A percentile compares a stretch with the other conserved stretches of the same genome.
Evolutionary conservation across 192 early-diverging fungal genomes (phyloP).

Genomic region (Globomyces pollinis-pini): DNA sequence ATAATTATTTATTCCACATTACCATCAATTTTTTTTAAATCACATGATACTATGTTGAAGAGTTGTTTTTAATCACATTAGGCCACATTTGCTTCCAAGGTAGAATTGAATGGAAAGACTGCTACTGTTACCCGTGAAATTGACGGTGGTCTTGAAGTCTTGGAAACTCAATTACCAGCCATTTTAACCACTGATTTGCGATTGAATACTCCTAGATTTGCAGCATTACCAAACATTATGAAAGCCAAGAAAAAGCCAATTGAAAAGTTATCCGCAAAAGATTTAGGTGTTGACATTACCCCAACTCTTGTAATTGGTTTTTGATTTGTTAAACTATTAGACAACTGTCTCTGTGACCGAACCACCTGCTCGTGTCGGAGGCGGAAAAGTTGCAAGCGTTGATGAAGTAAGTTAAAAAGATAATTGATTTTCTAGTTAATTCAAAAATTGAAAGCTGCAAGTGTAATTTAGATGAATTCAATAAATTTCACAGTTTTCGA

Average conservation of each 20-base stretch:
- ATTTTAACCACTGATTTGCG: slow-evolving; percentile 92
- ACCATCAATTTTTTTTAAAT: background rate
- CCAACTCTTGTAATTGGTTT: slow-evolving; percentile 72
- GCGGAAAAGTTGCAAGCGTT: slow-evolving; percentile 82
- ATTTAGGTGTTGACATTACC: slow-evolving; percentile 78
- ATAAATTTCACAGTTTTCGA: too few species aligned
- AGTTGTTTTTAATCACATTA: slow-evolving; percentile 28
- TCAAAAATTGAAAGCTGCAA: slow-evolving; percentile 19
- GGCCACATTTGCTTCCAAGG: slow-evolving; percentile 95
- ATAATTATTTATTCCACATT: background rate
- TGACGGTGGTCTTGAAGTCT: slow-evolving; percentile 94
- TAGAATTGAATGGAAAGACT: slow-evolving; percentile 63
- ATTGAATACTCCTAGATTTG: slow-evolving; percentile 93
- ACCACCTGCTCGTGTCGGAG: slow-evolving; percentile 87
- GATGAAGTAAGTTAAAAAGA: slow-evolving; percentile 54
- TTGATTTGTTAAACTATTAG: too few species aligned
- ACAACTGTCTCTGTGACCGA: slow-evolving; percentile 86
- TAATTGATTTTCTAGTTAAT: slow-evolving; percentile 11
- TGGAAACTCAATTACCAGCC: slow-evolving; percentile 77
- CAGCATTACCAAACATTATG: slow-evolving; percentile 94
- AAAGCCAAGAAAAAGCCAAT: slow-evolving; percentile 99
- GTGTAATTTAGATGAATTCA: slow-evolving; percentile 12
- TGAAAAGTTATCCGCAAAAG: slow-evolving; percentile 62
- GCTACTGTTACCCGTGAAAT: slow-evolving; percentile 90
- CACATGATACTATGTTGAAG: slow-evolving; percentile 9